Evolutionary conservation across 768 basidiomycete species (phyloP).

Genomic region (Lyophyllum shimeji): DNA sequence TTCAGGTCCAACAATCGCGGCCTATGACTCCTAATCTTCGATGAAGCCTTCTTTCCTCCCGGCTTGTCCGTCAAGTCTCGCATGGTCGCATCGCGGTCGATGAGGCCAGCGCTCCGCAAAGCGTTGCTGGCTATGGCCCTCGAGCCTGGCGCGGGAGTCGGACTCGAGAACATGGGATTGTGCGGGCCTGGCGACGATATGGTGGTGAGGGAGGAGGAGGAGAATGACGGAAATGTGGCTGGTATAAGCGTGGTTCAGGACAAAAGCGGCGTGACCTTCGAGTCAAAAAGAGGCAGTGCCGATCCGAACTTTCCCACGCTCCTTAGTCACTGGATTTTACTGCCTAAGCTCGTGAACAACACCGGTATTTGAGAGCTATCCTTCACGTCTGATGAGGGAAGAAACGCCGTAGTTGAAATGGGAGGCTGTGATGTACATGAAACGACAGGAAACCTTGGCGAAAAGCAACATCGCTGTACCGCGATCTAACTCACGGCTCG

Average conservation of each 20-base stretch:
- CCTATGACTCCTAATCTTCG: conserved; percentile 61
- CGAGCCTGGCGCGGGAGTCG: conserved; percentile 57
- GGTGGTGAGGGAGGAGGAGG: conserved; percentile 1
- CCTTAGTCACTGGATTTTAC: conserved; percentile 1
- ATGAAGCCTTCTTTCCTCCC: conserved; percentile 69
- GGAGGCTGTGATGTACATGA: neutral
- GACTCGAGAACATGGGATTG: conserved; percentile 55
- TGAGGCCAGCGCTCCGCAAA: conserved; percentile 70
- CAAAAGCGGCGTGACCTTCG: conserved; percentile 24
- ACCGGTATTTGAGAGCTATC: neutral
- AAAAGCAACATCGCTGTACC: neutral
- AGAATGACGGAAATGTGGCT: conserved; percentile 1
- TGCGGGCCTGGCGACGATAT: conserved; percentile 10
- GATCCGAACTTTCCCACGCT: conserved; percentile 27
- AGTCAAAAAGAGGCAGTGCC: conserved; percentile 36
- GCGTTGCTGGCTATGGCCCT: conserved; percentile 61
- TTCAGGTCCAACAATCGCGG: conserved; percentile 60
- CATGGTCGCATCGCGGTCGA: conserved; percentile 77
- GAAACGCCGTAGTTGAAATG: neutral
- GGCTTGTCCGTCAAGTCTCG: conserved; percentile 67
- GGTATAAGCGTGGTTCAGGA: conserved; percentile 9
- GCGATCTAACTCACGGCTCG: conserved; percentile 4
- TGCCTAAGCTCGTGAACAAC: neutral
- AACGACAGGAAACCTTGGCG: neutral
- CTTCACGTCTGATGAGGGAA: too few relatives aligned